Base-by-base conservation (phyloP, 345 rosid genomes). In the Balakata baccata region DNA sequence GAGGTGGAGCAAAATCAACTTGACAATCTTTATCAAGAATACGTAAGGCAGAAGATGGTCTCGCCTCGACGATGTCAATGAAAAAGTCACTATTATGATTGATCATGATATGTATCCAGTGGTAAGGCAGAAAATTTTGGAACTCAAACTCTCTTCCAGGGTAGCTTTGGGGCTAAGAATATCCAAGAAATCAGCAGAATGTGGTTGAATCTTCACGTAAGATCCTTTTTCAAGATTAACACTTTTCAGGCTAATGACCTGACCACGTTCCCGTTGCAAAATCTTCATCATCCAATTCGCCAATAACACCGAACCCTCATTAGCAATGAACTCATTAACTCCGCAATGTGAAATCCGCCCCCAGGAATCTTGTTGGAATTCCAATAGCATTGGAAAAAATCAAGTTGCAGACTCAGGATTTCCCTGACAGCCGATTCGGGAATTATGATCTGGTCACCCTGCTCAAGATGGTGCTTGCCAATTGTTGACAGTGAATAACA, bases 241-340 rank as follows among this genome's bases (percentile, higher is more conserved):
- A 17, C 54, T 71, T 53, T 68, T 74, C 34, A 79, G 16, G 0
- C 1, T 63, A 34, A 74, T n/a, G n/a, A n/a, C n/a, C n/a, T n/a
- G n/a, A n/a, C n/a, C n/a, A n/a, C n/a, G n/a, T 10, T 64, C 11
- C 22, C 76, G 13, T 11, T 76, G 23, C 72, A 82, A 20, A 41
- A 78, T 78, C 62, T 78, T 37, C 85, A 85, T 78, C 82, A 76
- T 75, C 82, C 82, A 76, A 0, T 47, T 47, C 0, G 82, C 82
- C 34, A 82, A 11, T 29, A 49, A 52, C 6, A 80, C 68, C 0
- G 39, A 17, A 12, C 66, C 66, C 14, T 70, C 81, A 12, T 73
- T 70, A 0, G 77, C 77, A 0, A 75, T 80, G 79, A 82, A 84
- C 65, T 77, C 82, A 0, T 13, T 4, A 7, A 84, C 84, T 1